Base-by-base conservation (phyloP, 345 rosid genomes). In the Balakata baccata region DNA sequence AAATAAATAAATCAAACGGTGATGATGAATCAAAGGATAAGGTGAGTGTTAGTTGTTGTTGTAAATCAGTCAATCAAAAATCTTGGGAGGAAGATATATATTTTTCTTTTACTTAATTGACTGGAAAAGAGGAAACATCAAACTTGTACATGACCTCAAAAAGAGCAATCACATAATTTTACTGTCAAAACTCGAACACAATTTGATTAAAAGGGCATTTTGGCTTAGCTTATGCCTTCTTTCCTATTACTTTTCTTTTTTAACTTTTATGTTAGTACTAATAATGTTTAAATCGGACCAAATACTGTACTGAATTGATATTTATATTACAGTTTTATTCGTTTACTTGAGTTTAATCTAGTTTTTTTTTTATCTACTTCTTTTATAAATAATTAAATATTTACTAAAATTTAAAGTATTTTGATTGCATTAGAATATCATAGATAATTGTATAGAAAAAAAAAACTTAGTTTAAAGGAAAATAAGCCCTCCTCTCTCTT, bases 121-220 rank as follows among this genome's bases (percentile, higher is more conserved):
- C 38, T 20, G 3, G 22, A 66, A 58, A 50, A 66, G 70, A 4
- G 80, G 47, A 70, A 64, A 56, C 75, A 64, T 57, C 39, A 62
- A 38, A 5, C 45, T 66, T 29, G 34, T 29, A 29, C 1, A 29
- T 1, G 34, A 29, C 34, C 34, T 49, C 39, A 61, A 64, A 75
- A 73, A 76, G 18, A 71, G 82, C 66, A 75, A 73, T 77, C 69
- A 43, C 47, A 64, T n/a, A 18, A 47, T 64, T 59, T 34, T 34
- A 64, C 37, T 59, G 34, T n/a, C n/a, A 2, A 2, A 29, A 29
- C 68, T 20, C 60, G 63, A 66, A 20, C 23, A 14, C 46, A 50
- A 22, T 69, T 45, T 43, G 3, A 4, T 56, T 1, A 56, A 70
- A 64, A 29, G 71, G 60, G 7, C 14, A 70, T 58, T 52, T 56